These are phyloP conservation scores for Thozetella sp. DNA, from an alignment of 495 filamentous ascomycete genomes.

Conservation along the genomic window DNA sequence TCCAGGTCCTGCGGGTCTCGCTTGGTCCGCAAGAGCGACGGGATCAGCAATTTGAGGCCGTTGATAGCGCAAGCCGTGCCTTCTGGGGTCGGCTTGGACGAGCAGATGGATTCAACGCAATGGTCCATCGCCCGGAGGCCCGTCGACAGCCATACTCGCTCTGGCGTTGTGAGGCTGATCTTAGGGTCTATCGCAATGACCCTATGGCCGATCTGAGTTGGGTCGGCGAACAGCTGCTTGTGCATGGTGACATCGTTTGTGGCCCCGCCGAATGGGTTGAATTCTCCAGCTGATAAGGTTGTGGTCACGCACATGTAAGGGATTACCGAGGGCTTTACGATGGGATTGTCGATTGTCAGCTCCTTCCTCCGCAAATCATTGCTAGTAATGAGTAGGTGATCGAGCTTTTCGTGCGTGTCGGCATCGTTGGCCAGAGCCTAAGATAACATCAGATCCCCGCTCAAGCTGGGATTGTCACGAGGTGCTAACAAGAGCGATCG, in stretches of 20 bases:
- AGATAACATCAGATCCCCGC: background rate
- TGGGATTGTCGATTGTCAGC: background rate
- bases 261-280: constrained; percentile 52
- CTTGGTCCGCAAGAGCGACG: constrained; percentile 52
- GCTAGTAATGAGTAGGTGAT: constrained; percentile 33
- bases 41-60: constrained; percentile 50
- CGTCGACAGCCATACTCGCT: constrained; percentile 59
- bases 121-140: constrained; percentile 66
- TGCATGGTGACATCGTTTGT: constrained; percentile 53
- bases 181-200: constrained; percentile 61
- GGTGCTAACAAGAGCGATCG: constrained; percentile 5
- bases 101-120: constrained; percentile 60
- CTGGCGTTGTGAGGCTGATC: constrained; percentile 53
- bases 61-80: constrained; percentile 37
- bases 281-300: constrained; percentile 64
- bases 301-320: constrained; percentile 64
- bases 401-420: constrained; percentile 39
- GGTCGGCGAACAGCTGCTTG: constrained; percentile 53
- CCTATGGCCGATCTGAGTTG: constrained; percentile 44
- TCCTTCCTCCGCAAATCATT: background rate
- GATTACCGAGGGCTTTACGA: constrained; percentile 32
- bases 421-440: constrained; percentile 42
- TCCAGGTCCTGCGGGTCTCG: constrained; percentile 40
- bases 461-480: background rate
- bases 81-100: constrained; percentile 25